Evolutionary conservation across 108 stramenopile genomes (phyloP).

Genomic region (Nitzschia sp.): DNA sequence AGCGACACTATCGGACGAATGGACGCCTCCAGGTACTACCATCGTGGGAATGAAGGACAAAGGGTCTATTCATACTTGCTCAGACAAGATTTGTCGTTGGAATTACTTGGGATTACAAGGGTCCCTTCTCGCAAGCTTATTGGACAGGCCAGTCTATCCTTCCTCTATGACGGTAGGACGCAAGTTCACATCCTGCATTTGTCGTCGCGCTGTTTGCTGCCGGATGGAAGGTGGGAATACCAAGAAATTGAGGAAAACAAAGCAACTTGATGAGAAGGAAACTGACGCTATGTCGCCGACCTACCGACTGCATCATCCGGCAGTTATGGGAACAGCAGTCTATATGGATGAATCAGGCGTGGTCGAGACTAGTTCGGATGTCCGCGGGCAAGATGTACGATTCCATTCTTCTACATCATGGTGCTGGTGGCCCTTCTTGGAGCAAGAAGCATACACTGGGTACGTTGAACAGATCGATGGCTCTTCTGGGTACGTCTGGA

Average conservation of each 20-base stretch:
- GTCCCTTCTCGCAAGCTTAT: constrained; percentile 59
- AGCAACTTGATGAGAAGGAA: neutral
- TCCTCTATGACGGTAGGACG: constrained; percentile 77
- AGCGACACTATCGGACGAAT: constrained; percentile 62
- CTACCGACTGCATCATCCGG: constrained; percentile 64
- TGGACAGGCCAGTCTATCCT: constrained; percentile 60
- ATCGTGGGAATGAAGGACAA: constrained; percentile 33
- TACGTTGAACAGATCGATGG: constrained; percentile 27
- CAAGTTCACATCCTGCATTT: constrained; percentile 66
- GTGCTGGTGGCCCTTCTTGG: constrained; percentile 57
- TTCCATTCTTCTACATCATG: constrained; percentile 77
- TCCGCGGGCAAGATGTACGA: constrained; percentile 73
- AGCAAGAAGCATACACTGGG: neutral
- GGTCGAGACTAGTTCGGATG: constrained; percentile 29
- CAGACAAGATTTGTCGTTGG: constrained; percentile 85
- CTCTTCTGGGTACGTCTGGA: constrained; percentile 10
- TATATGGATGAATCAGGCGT: constrained; percentile 77
- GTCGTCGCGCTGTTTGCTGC: constrained; percentile 83
- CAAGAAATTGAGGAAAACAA: constrained; percentile 2
- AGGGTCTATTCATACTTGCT: constrained; percentile 40
- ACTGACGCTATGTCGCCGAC: constrained; percentile 17
- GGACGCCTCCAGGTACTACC: constrained; percentile 87
- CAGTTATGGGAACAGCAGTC: constrained; percentile 79
- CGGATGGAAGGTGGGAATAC: too few relatives aligned
- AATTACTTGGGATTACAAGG: constrained; percentile 84